Percentiles rank a stretch among this genome's conserved stretches.
phyloP scores from a whole-genome alignment of 2,329 filamentous ascomycete species.

The Boeremia exigua region DNA sequence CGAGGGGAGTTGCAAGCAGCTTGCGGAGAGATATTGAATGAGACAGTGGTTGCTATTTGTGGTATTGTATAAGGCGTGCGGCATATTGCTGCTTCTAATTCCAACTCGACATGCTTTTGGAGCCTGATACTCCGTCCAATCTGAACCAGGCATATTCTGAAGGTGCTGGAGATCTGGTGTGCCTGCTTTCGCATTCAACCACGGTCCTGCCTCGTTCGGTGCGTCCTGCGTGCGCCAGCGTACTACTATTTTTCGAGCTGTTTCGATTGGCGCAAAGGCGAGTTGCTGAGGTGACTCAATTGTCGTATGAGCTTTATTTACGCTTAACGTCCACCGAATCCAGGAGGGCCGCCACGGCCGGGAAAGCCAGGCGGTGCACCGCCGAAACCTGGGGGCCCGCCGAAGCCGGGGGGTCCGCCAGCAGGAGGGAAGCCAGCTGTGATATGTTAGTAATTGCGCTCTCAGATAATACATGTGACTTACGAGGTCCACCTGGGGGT shows the following conservation, averaged over 20 bases:
- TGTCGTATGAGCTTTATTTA: neutral
- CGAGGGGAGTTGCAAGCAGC: neutral
- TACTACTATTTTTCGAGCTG: neutral
- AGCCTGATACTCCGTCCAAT: neutral
- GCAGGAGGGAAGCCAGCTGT: constrained; percentile 52
- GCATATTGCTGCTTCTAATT: constrained; percentile 3
- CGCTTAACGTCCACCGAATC: constrained; percentile 35
- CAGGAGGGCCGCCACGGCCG: constrained; percentile 38
- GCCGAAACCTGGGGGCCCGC: constrained; percentile 56
- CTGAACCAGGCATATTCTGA: neutral
- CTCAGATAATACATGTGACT: constrained; percentile 9
- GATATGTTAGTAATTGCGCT: constrained; percentile 28
- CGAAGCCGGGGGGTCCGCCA: constrained; percentile 57
- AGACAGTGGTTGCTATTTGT: neutral
- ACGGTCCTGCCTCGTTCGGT: neutral
- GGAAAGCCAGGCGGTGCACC: constrained; percentile 39
- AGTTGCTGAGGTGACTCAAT: neutral
- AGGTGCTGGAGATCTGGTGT: neutral
- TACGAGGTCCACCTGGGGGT: constrained; percentile 48
- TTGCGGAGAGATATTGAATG: no score
- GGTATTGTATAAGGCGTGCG: constrained; percentile 1
- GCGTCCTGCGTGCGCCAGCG: constrained; percentile 2
- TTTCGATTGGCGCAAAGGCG: constrained; percentile 3
- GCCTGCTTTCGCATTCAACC: neutral
- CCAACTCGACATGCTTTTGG: constrained; percentile 9